Conservation (phyloP, 768 basidiomycete species). For the Dacryopinax primogenitus region DNA sequence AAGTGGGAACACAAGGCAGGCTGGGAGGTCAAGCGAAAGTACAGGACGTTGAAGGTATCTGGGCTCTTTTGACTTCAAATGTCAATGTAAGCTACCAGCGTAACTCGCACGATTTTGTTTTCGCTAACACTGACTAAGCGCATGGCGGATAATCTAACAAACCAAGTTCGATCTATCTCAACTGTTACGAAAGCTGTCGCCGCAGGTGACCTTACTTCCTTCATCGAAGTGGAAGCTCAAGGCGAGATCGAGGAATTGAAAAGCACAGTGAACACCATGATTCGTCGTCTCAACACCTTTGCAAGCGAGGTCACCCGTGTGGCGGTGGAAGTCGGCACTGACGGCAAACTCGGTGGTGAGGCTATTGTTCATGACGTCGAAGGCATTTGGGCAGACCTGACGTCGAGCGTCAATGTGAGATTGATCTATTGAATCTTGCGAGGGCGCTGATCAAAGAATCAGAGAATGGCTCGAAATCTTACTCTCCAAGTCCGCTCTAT, state of each 20-base stretch:
- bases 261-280: conserved; percentile 70
- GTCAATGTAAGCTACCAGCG: conserved; percentile 26
- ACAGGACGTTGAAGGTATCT: conserved; percentile 76
- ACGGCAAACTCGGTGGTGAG: conserved; percentile 81
- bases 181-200: conserved; percentile 78
- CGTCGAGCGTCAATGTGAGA: conserved; percentile 78
- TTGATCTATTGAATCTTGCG: conserved; percentile 16
- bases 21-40: conserved; percentile 80
- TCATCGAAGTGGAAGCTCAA: conserved; percentile 83
- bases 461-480: conserved; percentile 55
- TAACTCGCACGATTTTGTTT: background rate
- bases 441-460: conserved; percentile 3
- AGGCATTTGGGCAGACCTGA: conserved; percentile 81
- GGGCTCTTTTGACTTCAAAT: conserved; percentile 55
- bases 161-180: conserved; percentile 83
- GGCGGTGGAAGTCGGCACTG: conserved; percentile 72
- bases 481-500: conserved; percentile 33
- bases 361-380: conserved; percentile 80
- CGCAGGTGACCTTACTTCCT: conserved; percentile 65
- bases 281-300: conserved; percentile 54
- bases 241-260: conserved; percentile 87
- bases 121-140: conserved; percentile 37
- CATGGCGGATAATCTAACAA: conserved; percentile 76
- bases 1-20: conserved; percentile 70
- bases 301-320: conserved; percentile 75